Evolutionary conservation across 2,329 filamentous ascomycete genomes (phyloP), one percentile per base, ranked within the genome.

Genomic region (Aureobasidium melanogenum): DNA sequence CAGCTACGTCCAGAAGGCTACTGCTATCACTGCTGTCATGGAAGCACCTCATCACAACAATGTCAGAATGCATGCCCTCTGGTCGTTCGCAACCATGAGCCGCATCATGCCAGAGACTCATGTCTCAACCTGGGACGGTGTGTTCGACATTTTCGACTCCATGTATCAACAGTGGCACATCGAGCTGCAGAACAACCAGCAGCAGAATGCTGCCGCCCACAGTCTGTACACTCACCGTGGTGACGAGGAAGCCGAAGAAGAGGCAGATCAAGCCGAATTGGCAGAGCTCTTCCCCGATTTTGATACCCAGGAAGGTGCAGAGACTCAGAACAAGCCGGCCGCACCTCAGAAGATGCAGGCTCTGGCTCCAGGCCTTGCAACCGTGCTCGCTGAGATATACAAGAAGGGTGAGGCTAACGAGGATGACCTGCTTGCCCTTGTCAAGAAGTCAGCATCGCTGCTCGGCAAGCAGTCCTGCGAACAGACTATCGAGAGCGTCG

Each of bases 181-280:
- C 55, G 87, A 88, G 69, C 82, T 96, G 2, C 83, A 87, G 58
- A 79, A 84, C 22, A 92, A 97, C 65, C 88, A 90, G 67, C 84
- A 86, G 67, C 84, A 88, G 50, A 85, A 88, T 66, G 87, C 88
- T 19, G 82, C 84, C 30, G 89, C 88, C 64, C 84, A 83, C 5
- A 91, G 88, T 64, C 74, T 96, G 41, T 99, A 96, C 73, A 87
- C 86, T 22, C 97, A 94, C 75, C 84, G 85, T 64, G 93, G 92
- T 34, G 87, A 85, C 41, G 77, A 84, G 41, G 88, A 92, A 63
- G 87, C 92, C 51, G 85, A 89, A 65, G 88, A 95, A 61, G 87
- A 88, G 67, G 78, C 83, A 10, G 84, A 91, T 57, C 82, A 87
- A 64, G 83, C 88, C 60, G 89, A 94, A 65, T 87, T 96, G 65